These are phyloP conservation scores for Penicillium griseofulvum DNA, from an alignment of 2,329 filamentous ascomycete species.

Conservation along the genomic window DNA sequence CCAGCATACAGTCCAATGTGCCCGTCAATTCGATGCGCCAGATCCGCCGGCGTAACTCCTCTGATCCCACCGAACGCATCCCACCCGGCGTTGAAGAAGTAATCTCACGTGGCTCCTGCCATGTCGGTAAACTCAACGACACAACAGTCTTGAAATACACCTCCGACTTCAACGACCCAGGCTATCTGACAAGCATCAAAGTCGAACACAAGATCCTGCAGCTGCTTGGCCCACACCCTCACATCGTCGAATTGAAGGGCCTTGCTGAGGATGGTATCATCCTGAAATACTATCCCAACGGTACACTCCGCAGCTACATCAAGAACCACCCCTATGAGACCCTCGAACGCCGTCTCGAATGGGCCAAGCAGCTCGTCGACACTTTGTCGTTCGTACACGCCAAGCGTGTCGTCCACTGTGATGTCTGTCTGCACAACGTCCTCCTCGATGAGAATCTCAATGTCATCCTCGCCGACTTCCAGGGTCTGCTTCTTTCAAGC, in stretches of 20 bases:
- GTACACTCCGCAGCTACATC: conserved; percentile 10
- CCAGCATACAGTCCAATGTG: neutral
- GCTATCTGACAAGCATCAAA: neutral
- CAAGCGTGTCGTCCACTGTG: conserved; percentile 8
- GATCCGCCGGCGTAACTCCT: neutral
- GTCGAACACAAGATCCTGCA: conserved; percentile 10
- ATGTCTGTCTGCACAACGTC: neutral
- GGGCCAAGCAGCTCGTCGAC: conserved; percentile 20
- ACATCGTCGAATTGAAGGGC: conserved; percentile 9
- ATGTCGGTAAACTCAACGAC: conserved; percentile 10
- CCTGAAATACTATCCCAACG: conserved; percentile 14
- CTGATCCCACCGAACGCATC: neutral
- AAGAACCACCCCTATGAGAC: neutral
- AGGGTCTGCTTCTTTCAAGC: conserved; percentile 14
- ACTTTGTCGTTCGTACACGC: conserved; percentile 17
- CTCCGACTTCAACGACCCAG: neutral
- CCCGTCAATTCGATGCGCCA: neutral
- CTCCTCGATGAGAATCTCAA: conserved; percentile 13
- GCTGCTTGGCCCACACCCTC: conserved; percentile 10
- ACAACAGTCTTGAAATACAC: conserved; percentile 17
- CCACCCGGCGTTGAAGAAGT: conserved; percentile 14
- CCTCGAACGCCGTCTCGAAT: conserved; percentile 9
- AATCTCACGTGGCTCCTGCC: conserved; percentile 8
- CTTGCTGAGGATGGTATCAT: conserved; percentile 11
- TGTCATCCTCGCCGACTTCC: conserved; percentile 14